Conservation (phyloP, 1,284 basidiomycete species). For the Jaminaea rosea region DNA sequence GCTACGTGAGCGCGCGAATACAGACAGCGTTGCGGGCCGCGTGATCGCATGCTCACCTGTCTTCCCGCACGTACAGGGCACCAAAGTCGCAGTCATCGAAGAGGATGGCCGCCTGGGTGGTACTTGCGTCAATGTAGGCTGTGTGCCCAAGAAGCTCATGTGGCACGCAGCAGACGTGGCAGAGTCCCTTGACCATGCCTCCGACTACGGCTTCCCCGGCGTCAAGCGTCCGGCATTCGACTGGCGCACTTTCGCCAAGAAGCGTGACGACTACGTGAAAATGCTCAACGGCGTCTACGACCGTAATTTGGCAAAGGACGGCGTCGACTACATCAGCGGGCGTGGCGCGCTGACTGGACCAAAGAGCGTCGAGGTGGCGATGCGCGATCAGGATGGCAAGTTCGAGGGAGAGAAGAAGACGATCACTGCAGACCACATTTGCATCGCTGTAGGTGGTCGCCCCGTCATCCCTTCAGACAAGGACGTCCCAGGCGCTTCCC, state of each 20-base stretch:
- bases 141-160: slow-evolving; percentile 67
- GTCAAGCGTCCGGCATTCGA: slow-evolving; percentile 57
- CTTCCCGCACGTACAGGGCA: too few relatives aligned
- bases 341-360: slow-evolving; percentile 52
- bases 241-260: slow-evolving; percentile 83
- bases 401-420: slow-evolving; percentile 50
- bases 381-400: slow-evolving; percentile 45
- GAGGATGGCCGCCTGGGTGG: slow-evolving; percentile 70
- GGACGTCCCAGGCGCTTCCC: slow-evolving; percentile 73
- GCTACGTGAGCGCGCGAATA: too few relatives aligned
- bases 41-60: too few relatives aligned
- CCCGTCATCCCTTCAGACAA: slow-evolving; percentile 73
- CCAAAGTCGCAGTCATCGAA: slow-evolving; percentile 86
- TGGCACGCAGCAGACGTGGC: slow-evolving; percentile 88
- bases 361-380: slow-evolving; percentile 37
- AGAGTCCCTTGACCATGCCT: slow-evolving; percentile 66
- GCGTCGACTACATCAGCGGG: slow-evolving; percentile 79
- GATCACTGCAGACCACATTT: slow-evolving; percentile 35
- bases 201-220: slow-evolving; percentile 64
- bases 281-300: slow-evolving; percentile 82
- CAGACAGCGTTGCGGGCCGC: too few relatives aligned
- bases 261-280: slow-evolving; percentile 89
- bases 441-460: slow-evolving; percentile 73
- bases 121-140: slow-evolving; percentile 85
- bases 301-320: slow-evolving; percentile 72